Base-by-base conservation (phyloP, 176 grass and related monocot species). In the Melocanna baccifera region DNA sequence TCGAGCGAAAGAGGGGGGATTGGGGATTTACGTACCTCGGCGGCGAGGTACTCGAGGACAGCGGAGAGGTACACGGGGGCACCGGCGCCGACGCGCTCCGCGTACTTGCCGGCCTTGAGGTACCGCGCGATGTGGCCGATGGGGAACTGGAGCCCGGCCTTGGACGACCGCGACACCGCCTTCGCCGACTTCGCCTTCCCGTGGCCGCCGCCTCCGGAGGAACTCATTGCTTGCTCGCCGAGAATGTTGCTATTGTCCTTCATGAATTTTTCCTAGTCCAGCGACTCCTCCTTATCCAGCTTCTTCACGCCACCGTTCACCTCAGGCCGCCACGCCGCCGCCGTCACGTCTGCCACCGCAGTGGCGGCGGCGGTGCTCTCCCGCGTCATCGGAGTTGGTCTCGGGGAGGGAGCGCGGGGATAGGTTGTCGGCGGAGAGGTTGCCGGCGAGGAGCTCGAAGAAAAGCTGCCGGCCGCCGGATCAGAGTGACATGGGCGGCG, bases 1-100 rank as follows among this genome's bases (percentile, higher is more conserved):
- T n/a, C n/a, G n/a, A n/a, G n/a, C n/a, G n/a, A n/a, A n/a, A n/a
- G n/a, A n/a, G n/a, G n/a, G n/a, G n/a, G n/a, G n/a, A n/a, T n/a
- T n/a, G n/a, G n/a, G n/a, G n/a, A n/a, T n/a, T n/a, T n/a, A n/a
- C n/a, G n/a, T 63, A 94, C 93, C 88, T 94, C 93, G 0, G 93
- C 93, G 16, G 93, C 93, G 51, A 95, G 93, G 80, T 95, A 95
- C 93, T 95, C 93, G 66, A 95, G 90, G 43, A 95, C 93, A 26
- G 93, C 93, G 28, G 90, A 90, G 79, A 95, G 90, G 64, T 92
- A 95, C 4, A 95, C 93, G 43, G 93, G 93, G 0, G 93, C 93
- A 2, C 93, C 93, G 2, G 79, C 83, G 52, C 93, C 93, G 43
- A 95, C 88, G 32, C 93, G 83, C 75, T 92, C 71, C n/a, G 93